Base-by-base conservation (phyloP, 1,139 yeast species). In the Saccharomyces hybrid region DNA sequence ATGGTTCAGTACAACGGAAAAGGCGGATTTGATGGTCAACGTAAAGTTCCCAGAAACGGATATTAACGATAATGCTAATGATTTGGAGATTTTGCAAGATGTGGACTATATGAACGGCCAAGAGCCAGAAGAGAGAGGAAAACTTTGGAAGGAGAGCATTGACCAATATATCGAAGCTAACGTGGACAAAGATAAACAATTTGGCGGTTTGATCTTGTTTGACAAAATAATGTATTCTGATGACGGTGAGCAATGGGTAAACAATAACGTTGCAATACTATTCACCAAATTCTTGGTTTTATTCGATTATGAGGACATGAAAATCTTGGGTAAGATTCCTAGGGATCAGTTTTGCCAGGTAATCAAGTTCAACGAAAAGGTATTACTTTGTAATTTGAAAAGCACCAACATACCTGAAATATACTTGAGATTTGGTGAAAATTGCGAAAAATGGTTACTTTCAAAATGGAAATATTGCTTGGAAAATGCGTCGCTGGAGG, bases 331-430 rank as follows among this genome's bases (percentile, higher is more conserved):
- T 23, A 59, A 63, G 47, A 50, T 66, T 9, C 66, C 69, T 0
- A 28, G 57, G 9, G 54, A 53, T 16, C 64, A 66, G 47, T 54
- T 67, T 9, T 59, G 44, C 14, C 34, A 47, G 6, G 50, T 47
- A 9, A 34, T 61, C 9, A 56, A 57, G 20, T 31, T 64, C 44
- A 53, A 56, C 26, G 51, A 57, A 1, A 31, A 51, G 14, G 55
- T 54, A 5, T 31, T 65, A 14, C 52, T 66, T 13, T 41, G 68
- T 28, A 65, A 62, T 54, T 54, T 66, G 32, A 68, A 65, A 54
- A 65, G 66, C 48, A 60, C 62, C 13, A 54, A 59, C 1, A 51
- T 64, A 32, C 71, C 72, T 7, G 71, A 68, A 53, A 56, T 68
- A 9, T 68, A 63, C 49, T 49, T 68, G 11, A 53, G 57, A 46